Conservation (phyloP, 176 grass and related monocot genomes). For the Echinochloa phyllopogon region DNA sequence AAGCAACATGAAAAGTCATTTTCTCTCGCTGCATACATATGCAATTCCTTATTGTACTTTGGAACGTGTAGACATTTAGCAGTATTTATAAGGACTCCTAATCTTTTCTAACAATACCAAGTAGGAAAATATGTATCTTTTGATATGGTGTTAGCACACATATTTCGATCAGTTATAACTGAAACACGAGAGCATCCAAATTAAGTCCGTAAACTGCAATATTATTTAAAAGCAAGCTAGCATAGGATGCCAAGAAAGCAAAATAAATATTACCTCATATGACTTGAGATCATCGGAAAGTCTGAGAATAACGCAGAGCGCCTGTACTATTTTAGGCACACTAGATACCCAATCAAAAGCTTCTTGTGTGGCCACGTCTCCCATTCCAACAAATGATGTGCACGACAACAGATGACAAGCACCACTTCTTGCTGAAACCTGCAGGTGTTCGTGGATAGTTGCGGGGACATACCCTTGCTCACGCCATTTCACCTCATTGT, state of each 20-base stretch:
- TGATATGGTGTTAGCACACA: too few relatives aligned
- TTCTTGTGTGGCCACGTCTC: not conserved
- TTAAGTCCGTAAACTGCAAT: not conserved
- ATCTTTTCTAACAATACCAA: too few relatives aligned
- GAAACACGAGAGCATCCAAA: not conserved
- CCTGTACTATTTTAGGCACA: slow-evolving; percentile 8
- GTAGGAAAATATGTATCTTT: too few relatives aligned
- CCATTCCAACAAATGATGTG: slow-evolving; percentile 2
- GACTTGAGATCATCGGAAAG: not conserved
- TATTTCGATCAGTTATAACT: not conserved
- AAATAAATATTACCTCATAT: slow-evolving; percentile 1
- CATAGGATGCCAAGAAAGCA: not conserved
- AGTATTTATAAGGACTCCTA: too few relatives aligned
- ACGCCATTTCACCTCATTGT: not conserved
- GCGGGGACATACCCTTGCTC: not conserved
- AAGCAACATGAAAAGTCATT: slow-evolving; percentile 2
- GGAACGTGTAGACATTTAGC: too few relatives aligned
- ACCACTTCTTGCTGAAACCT: slow-evolving; percentile 2
- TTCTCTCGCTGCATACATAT: not conserved
- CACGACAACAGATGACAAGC: not conserved
- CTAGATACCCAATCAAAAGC: not conserved
- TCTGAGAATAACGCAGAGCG: slow-evolving; percentile 3
- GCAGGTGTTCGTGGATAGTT: not conserved
- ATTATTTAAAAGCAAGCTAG: not conserved
- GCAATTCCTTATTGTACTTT: not conserved